Evolutionary conservation across 768 basidiomycete genomes (phyloP).

Genomic region (Leccinellum rugosiceps): DNA sequence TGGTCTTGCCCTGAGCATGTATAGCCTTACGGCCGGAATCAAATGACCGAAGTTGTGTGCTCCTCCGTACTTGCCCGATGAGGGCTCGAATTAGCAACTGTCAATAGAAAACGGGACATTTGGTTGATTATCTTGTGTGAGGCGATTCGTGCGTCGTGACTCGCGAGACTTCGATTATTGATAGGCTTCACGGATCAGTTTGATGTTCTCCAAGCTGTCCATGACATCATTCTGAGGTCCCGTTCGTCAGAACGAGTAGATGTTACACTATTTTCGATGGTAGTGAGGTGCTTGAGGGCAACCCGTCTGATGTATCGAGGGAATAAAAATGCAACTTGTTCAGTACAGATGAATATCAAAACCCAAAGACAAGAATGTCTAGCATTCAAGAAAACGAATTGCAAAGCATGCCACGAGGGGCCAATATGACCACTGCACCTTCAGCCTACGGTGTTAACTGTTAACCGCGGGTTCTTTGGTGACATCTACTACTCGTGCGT

Average conservation of each 20-base stretch:
- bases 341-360: neutral
- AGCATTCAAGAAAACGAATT: neutral
- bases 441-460: neutral
- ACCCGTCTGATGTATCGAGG: neutral
- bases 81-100: neutral
- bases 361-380: neutral
- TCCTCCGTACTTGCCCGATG: neutral
- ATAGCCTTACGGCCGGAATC: neutral
- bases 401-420: neutral
- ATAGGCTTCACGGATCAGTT: neutral
- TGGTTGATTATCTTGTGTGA: no score
- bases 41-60: neutral
- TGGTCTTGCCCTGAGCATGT: neutral
- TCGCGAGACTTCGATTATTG: no score
- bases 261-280: neutral
- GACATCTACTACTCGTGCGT: neutral
- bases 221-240: neutral
- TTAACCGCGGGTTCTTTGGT: neutral
- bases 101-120: neutral
- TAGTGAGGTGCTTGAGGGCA: no score
- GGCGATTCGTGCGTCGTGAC: no score
- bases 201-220: neutral
- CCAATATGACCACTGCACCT: neutral
- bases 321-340: neutral
- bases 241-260: neutral